Conservation (phyloP, 1,284 basidiomycete species). For the Hemileia vastatrix region DNA sequence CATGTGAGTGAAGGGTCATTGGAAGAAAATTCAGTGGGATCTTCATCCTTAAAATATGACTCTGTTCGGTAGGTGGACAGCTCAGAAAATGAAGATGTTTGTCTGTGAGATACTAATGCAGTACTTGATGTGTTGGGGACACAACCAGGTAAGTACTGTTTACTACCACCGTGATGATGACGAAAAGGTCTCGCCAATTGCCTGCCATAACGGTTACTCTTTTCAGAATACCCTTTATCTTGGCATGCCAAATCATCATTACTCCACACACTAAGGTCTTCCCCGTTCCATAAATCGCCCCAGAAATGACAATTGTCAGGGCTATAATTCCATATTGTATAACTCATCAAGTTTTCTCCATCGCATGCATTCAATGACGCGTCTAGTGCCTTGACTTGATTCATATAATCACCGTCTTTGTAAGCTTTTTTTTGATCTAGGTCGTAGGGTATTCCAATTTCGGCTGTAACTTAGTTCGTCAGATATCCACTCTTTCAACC, state of each 20-base stretch:
- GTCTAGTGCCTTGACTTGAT: constrained; percentile 77
- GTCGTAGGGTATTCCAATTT: constrained; percentile 89
- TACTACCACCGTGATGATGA: constrained; percentile 10
- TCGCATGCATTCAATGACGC: constrained; percentile 83
- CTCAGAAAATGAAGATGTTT: too few species aligned
- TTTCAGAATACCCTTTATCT: constrained; percentile 16
- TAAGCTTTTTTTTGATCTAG: constrained; percentile 76
- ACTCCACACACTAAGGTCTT: constrained; percentile 82
- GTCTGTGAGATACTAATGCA: too few species aligned
- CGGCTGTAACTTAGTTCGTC: constrained; percentile 40
- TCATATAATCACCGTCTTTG: constrained; percentile 54
- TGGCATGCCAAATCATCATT: constrained; percentile 56
- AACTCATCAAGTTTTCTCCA: constrained; percentile 69
- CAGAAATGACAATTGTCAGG: constrained; percentile 64
- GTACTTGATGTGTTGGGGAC: constrained; percentile 8
- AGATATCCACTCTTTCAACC: not conserved
- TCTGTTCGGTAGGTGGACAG: constrained; percentile 7
- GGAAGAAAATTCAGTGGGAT: constrained; percentile 4
- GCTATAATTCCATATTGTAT: constrained; percentile 85
- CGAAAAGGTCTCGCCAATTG: constrained; percentile 5
- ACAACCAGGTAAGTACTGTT: not conserved
- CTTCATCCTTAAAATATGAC: not conserved
- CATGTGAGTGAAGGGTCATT: constrained; percentile 7
- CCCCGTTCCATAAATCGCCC: constrained; percentile 95
- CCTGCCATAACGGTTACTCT: constrained; percentile 5